These are phyloP conservation scores for Thielaviopsis populi DNA, from an alignment of 2,329 filamentous ascomycete genomes.

Conservation along the genomic window DNA sequence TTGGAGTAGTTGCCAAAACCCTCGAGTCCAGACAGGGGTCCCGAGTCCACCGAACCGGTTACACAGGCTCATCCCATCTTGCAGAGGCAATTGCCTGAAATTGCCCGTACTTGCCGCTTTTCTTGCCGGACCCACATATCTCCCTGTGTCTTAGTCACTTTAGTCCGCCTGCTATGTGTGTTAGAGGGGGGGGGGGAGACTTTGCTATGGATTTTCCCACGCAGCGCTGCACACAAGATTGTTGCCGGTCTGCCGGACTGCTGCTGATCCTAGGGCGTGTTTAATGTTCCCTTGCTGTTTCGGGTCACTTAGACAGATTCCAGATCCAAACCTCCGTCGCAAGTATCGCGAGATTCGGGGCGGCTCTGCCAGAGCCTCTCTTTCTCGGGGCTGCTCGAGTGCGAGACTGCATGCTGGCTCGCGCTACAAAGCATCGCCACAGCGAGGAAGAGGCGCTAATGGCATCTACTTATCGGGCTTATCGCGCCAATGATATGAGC, in stretches of 20 bases:
- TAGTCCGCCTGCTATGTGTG: background rate
- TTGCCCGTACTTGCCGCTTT: constrained; percentile 4
- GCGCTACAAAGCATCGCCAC: background rate
- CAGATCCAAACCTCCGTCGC: background rate
- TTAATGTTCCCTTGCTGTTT: background rate
- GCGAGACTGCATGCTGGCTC: background rate
- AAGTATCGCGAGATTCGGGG: background rate
- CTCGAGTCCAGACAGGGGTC: background rate
- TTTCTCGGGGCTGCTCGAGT: background rate
- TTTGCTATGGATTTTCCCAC: too few species aligned
- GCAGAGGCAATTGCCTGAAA: background rate
- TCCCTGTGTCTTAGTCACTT: background rate
- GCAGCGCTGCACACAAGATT: too few species aligned
- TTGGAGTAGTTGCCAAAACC: background rate
- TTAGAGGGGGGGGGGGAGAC: too few species aligned
- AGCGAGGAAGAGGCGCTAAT: background rate
- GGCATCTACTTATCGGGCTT: background rate
- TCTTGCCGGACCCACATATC: constrained; percentile 6
- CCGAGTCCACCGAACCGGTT: background rate
- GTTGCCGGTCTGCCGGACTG: too few species aligned
- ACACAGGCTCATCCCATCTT: background rate
- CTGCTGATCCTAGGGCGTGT: too few species aligned
- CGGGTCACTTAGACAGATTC: background rate
- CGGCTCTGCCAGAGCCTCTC: background rate
- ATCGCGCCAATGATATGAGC: background rate